phyloP scores from a whole-genome alignment of 2,329 filamentous ascomycete genomes.

The Ophiostoma montium region DNA sequence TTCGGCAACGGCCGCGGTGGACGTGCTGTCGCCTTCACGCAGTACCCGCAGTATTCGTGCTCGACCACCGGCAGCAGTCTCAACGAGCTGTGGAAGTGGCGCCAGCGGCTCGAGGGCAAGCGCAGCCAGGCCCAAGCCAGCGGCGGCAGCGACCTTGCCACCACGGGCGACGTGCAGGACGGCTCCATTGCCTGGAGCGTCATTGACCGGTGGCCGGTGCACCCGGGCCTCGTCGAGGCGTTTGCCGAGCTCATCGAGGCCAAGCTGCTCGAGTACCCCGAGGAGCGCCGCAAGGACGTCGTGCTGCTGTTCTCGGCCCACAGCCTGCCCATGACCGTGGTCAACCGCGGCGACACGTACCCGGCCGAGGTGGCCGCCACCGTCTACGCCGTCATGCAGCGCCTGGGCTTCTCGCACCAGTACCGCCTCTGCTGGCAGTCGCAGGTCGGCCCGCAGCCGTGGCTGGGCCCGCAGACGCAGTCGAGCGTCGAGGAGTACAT shows the following conservation, averaged over 20 bases:
- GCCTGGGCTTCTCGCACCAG: constrained; percentile 73
- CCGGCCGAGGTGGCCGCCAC: constrained; percentile 92
- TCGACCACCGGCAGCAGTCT: constrained; percentile 92
- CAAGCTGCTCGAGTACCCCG: constrained; percentile 70
- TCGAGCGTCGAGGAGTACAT: constrained; percentile 81
- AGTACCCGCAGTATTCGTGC: constrained; percentile 97
- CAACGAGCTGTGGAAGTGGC: constrained; percentile 97
- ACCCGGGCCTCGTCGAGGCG: constrained; percentile 76
- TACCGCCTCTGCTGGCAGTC: constrained; percentile 97
- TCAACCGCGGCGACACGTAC: constrained; percentile 92
- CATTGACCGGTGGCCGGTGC: constrained; percentile 94
- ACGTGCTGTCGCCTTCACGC: constrained; percentile 88
- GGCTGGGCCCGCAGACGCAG: constrained; percentile 88
- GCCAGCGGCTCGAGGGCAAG: constrained; percentile 74
- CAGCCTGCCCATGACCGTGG: constrained; percentile 91
- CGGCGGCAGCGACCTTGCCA: constrained; percentile 24
- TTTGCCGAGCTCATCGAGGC: constrained; percentile 87
- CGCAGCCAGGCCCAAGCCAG: too few species aligned
- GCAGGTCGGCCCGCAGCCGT: constrained; percentile 87
- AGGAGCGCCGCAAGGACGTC: constrained; percentile 63
- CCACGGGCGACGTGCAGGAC: constrained; percentile 19
- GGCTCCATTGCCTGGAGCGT: constrained; percentile 90
- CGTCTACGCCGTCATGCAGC: constrained; percentile 91
- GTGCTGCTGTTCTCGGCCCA: constrained; percentile 90
- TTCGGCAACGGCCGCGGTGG: constrained; percentile 86